Evolutionary conservation across 1,139 yeast genomes (phyloP).

Genomic region (Geotrichum phurueaensis): DNA sequence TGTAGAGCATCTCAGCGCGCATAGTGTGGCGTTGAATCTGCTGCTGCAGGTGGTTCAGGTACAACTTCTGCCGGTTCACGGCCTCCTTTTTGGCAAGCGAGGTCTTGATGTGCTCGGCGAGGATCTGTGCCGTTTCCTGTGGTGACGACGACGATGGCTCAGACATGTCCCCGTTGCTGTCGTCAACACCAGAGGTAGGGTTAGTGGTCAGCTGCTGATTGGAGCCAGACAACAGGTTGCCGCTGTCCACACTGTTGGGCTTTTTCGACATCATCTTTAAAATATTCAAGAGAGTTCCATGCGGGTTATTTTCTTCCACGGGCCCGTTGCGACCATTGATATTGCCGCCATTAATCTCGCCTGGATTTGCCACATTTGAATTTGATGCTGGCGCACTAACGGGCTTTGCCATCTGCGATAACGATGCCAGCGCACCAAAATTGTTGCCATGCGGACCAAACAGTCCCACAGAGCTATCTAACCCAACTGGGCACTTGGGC

Average conservation of each 20-base stretch:
- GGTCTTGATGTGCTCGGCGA: conserved; percentile 18
- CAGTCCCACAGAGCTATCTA: conserved; percentile 6
- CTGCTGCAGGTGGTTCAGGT: conserved; percentile 16
- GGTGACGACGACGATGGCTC: not conserved
- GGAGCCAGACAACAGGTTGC: not conserved
- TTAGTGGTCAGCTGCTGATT: not conserved
- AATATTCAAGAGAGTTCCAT: conserved; percentile 16
- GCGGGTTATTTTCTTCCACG: conserved; percentile 15
- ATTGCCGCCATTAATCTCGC: not conserved
- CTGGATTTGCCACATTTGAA: not conserved
- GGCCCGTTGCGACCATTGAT: not conserved
- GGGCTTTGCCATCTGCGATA: conserved; percentile 7
- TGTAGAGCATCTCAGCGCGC: conserved; percentile 17
- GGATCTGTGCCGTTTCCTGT: conserved; percentile 17
- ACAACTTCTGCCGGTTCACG: conserved; percentile 15
- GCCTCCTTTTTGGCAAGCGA: conserved; percentile 18
- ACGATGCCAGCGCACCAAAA: conserved; percentile 9
- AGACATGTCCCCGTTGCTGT: not conserved
- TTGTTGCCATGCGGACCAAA: conserved; percentile 10
- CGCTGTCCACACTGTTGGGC: not conserved
- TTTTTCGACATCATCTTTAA: conserved; percentile 18
- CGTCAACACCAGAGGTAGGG: not conserved
- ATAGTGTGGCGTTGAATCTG: conserved; percentile 18
- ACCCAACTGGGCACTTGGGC: conserved; percentile 11
- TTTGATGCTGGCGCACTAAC: not conserved